Percentiles rank a stretch among this genome's conserved stretches.
Conservation (phyloP, 1,284 basidiomycete species). For the Boletus sp. region DNA sequence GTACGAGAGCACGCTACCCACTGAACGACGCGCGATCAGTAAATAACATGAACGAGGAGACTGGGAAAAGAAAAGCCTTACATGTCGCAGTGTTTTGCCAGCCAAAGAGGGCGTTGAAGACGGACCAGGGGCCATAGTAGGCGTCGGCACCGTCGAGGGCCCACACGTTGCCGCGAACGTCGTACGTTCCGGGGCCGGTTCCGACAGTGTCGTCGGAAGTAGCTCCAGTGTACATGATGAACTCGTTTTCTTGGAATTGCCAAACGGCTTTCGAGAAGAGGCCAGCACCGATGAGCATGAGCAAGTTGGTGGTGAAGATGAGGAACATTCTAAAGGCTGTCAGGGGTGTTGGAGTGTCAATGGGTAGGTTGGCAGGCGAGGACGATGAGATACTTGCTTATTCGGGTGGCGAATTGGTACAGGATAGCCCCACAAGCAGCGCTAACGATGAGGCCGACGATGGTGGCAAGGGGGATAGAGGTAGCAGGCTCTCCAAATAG, state of each 20-base stretch:
- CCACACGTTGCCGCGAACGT: slow-evolving; percentile 81
- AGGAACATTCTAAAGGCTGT: slow-evolving; percentile 77
- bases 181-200: slow-evolving; percentile 78
- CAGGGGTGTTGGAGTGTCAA: neutral
- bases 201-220: slow-evolving; percentile 77
- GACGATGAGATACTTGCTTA: slow-evolving; percentile 51
- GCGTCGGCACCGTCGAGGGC: slow-evolving; percentile 82
- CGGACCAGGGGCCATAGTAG: slow-evolving; percentile 63
- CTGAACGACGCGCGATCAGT: slow-evolving; percentile 22
- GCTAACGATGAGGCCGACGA: slow-evolving; percentile 79
- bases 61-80: slow-evolving; percentile 24
- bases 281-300: slow-evolving; percentile 89
- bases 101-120: slow-evolving; percentile 72
- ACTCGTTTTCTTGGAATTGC: slow-evolving; percentile 67
- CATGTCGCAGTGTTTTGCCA: slow-evolving; percentile 71
- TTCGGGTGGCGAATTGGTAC: slow-evolving; percentile 71
- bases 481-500: slow-evolving; percentile 76
- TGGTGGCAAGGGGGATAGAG: slow-evolving; percentile 85
- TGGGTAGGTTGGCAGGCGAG: too few relatives aligned
- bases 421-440: slow-evolving; percentile 64
- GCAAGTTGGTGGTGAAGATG: slow-evolving; percentile 82
- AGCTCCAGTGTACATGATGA: slow-evolving; percentile 65
- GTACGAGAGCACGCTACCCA: slow-evolving; percentile 70
- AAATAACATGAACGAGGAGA: neutral
- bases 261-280: slow-evolving; percentile 75